These are phyloP conservation scores for Prunus persica DNA, from an alignment of 306 rosid genomes.

Conservation along the genomic window Prunus_persica_NCBIv2 NC_034010.1:26190501-26191000, in stretches of 20 bases:
- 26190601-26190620: slow-evolving; percentile 50
- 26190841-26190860: slow-evolving; percentile 25
- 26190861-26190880: slow-evolving; percentile 34
- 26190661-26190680: slow-evolving; percentile 60
- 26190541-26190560: slow-evolving; percentile 33
- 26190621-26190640: slow-evolving; percentile 61
- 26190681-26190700: slow-evolving; percentile 62
- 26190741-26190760: slow-evolving; percentile 56
- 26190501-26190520: slow-evolving; percentile 35
- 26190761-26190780: slow-evolving; percentile 25
- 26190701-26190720: slow-evolving; percentile 44
- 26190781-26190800: slow-evolving; percentile 39
- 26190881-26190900: slow-evolving; percentile 30
- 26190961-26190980: neutral
- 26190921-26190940: slow-evolving; percentile 8
- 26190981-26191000: too few relatives aligned
- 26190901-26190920: slow-evolving; percentile 11
- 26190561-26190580: slow-evolving; percentile 41
- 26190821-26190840: slow-evolving; percentile 42
- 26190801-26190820: slow-evolving; percentile 33
- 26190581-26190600: slow-evolving; percentile 68
- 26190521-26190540: slow-evolving; percentile 40
- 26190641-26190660: slow-evolving; percentile 63
- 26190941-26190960: neutral
- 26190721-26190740: slow-evolving; percentile 46